A percentile compares a stretch with the other conserved stretches of the same genome.
Evolutionary conservation across 495 filamentous ascomycete species (phyloP).

Genomic region (Daldinia concentrica): DNA sequence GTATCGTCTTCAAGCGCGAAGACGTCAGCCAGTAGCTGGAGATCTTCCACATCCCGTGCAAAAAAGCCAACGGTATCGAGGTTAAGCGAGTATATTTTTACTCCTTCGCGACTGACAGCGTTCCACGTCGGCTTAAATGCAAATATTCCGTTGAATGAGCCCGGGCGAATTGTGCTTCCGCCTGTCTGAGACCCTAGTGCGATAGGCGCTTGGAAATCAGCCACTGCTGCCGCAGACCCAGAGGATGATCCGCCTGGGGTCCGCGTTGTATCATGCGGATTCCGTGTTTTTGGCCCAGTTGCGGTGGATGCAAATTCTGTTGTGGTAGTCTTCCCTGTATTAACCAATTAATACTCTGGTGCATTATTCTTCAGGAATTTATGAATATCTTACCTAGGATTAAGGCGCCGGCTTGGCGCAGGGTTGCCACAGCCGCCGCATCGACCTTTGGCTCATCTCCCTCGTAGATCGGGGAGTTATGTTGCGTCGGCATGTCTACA

Average conservation of each 20-base stretch:
- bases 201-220: slow-evolving; percentile 60
- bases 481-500: slow-evolving; percentile 62
- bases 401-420: slow-evolving; percentile 59
- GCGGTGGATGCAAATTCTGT: slow-evolving; percentile 61
- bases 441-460: slow-evolving; percentile 52
- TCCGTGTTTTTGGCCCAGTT: slow-evolving; percentile 50
- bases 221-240: slow-evolving; percentile 63
- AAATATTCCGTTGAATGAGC: slow-evolving; percentile 63
- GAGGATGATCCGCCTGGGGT: slow-evolving; percentile 65
- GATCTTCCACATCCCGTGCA: slow-evolving; percentile 58
- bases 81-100: slow-evolving; percentile 56
- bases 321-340: slow-evolving; percentile 56
- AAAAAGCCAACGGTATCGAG: slow-evolving; percentile 65
- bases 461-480: slow-evolving; percentile 60
- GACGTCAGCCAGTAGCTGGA: slow-evolving; percentile 58
- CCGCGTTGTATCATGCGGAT: slow-evolving; percentile 57
- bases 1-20: slow-evolving; percentile 60
- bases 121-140: slow-evolving; percentile 67
- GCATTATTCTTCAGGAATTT: not conserved
- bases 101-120: slow-evolving; percentile 62
- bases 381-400: slow-evolving; percentile 53
- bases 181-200: slow-evolving; percentile 62
- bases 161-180: slow-evolving; percentile 61
- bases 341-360: not conserved
- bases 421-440: slow-evolving; percentile 52